Base-by-base conservation (phyloP, 768 basidiomycete species). In the Leucosporidium yakuticum region DNA sequence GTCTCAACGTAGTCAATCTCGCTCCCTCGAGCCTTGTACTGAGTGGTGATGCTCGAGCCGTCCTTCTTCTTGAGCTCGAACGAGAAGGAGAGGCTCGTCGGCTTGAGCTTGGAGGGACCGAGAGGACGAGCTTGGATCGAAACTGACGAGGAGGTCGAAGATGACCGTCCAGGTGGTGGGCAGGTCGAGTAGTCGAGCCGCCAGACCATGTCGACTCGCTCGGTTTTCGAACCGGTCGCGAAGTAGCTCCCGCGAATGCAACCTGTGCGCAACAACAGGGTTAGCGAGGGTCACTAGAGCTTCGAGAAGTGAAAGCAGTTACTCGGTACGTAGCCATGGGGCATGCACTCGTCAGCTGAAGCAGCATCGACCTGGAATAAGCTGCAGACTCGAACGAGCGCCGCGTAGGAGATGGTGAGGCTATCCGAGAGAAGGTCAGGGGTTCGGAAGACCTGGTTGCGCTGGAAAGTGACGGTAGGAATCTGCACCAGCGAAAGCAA, bases 341-440 rank as follows among this genome's bases (percentile, higher is more conserved):
- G 65, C n/a, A 67, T 27, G 29, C 56, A 56, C 44, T 62, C 63
- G 0, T 8, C 5, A 0, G 63, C 36, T 1, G 55, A 34, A 1
- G 2, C 34, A 5, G 60, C 36, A 31, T 17, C 21, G 21, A 57
- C 25, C 14, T 21, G 23, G n/a, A 70, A 50, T 8, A 44, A 8
- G n/a, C n/a, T 25, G 29, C 54, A 39, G 8, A 70, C 12, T 7
- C n/a, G 27, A 1, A 25, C 34, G 54, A 70, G 63, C 39, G 60
- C 49, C 1, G 48, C 54, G 31, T 62, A 7, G 19, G 65, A 67
- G 20, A 70, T 36, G 49, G 48, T 63, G 60, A 70, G 69, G 32
- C 63, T 39, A 32, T 67, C 69, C 2, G 48, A 48, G 25, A 39
- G 63, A 39, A 70, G 53, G 23, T 70, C 69, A 0, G 69, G 69